phyloP scores from a whole-genome alignment of 2,329 filamentous ascomycete genomes.

The Emericellopsis atlantica region DNA sequence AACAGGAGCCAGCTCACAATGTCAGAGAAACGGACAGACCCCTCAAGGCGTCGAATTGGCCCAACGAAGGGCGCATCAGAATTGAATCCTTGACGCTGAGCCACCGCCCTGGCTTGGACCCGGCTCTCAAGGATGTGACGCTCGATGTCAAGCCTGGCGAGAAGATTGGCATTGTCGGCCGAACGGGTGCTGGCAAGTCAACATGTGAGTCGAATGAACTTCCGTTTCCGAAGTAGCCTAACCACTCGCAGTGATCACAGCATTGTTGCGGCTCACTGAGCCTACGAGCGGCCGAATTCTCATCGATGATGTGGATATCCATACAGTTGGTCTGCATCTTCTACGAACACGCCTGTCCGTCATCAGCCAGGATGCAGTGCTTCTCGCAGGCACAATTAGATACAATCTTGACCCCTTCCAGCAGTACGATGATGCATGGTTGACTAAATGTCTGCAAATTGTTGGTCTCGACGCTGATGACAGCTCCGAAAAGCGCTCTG shows the following conservation, averaged over 20 bases:
- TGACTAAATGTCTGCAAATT: constrained; percentile 49
- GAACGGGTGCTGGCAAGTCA: constrained; percentile 85
- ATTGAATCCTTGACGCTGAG: constrained; percentile 67
- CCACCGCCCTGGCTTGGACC: constrained; percentile 68
- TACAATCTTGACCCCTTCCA: constrained; percentile 61
- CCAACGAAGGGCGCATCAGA: background rate
- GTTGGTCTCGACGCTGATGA: constrained; percentile 33
- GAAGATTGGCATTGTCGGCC: constrained; percentile 89
- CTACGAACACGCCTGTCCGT: constrained; percentile 56
- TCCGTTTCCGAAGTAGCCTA: no score
- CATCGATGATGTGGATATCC: constrained; percentile 59
- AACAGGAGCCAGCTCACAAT: constrained; percentile 67
- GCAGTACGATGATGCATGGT: constrained; percentile 48
- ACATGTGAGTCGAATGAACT: constrained; percentile 28
- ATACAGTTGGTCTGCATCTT: constrained; percentile 50
- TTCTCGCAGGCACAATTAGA: constrained; percentile 61
- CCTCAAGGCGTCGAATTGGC: constrained; percentile 1
- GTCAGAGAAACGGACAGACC: constrained; percentile 18
- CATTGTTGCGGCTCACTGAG: constrained; percentile 85
- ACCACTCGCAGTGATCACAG: constrained; percentile 51
- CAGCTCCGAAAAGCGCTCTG: background rate
- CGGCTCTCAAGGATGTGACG: constrained; percentile 62
- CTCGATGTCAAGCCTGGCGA: constrained; percentile 61
- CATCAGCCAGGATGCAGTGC: constrained; percentile 55
- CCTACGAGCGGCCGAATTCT: constrained; percentile 50